phyloP scores from a whole-genome alignment of 2,329 filamentous ascomycete genomes.

The Colletotrichum phormii region DNA sequence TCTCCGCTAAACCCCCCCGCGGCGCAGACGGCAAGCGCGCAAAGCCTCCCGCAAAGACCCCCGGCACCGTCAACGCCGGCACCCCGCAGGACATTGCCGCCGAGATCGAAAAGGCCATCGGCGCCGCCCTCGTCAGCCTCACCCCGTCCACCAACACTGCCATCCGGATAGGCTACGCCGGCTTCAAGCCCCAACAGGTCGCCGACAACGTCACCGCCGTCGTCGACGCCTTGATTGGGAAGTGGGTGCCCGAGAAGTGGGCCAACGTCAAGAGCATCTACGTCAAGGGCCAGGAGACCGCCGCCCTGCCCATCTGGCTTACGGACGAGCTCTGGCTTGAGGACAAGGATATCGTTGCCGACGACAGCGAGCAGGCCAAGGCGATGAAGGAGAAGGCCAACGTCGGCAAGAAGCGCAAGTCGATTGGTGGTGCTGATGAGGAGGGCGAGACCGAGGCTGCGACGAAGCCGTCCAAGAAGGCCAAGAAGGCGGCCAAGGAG shows the following conservation, averaged over 20 bases:
- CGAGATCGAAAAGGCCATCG: constrained; percentile 83
- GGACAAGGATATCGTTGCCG: constrained; percentile 77
- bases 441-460: constrained; percentile 48
- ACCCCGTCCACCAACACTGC: constrained; percentile 83
- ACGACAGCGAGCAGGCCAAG: constrained; percentile 62
- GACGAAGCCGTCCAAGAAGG: constrained; percentile 56
- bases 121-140: constrained; percentile 83
- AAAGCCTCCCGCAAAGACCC: constrained; percentile 65
- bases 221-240: constrained; percentile 75
- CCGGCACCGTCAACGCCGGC: constrained; percentile 58
- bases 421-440: constrained; percentile 47
- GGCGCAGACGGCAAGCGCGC: constrained; percentile 69
- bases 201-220: constrained; percentile 85
- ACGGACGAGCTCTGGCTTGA: constrained; percentile 92
- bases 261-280: constrained; percentile 85
- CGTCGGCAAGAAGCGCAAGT: constrained; percentile 74
- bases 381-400: constrained; percentile 63
- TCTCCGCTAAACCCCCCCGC: constrained; percentile 73
- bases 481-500: constrained; percentile 40
- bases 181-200: constrained; percentile 80
- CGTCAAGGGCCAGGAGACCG: constrained; percentile 90
- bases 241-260: constrained; percentile 88
- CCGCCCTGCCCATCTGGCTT: constrained; percentile 93
- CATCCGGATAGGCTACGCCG: constrained; percentile 81
- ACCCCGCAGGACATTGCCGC: constrained; percentile 75